These are phyloP conservation scores for Populus nigra DNA, from an alignment of 345 rosid species.

Conservation along the genomic window DNA sequence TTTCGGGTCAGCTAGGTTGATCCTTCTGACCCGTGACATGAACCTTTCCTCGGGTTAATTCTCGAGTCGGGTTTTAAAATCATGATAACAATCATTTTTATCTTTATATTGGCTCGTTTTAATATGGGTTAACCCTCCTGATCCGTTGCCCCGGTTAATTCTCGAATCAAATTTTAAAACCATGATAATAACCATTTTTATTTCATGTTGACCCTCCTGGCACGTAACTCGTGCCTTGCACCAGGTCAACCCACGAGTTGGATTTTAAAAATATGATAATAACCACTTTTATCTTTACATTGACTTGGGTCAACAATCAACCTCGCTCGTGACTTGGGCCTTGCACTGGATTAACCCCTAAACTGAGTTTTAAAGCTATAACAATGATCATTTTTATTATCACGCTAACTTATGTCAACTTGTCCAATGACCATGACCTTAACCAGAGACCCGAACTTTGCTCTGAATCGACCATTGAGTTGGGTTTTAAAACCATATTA, in stretches of 20 bases:
- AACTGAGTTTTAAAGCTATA: too few relatives aligned
- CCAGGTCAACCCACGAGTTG: fast-evolving
- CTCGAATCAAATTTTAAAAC: fast-evolving
- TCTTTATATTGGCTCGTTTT: too few relatives aligned
- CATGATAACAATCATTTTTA: too few relatives aligned
- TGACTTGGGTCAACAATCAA: fast-evolving
- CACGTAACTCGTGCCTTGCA: too few relatives aligned
- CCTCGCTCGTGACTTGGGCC: fast-evolving
- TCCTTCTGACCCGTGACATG: fast-evolving
- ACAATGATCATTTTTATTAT: too few relatives aligned
- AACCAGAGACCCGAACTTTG: fast-evolving
- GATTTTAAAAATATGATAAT: too few relatives aligned
- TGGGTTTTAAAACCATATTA: fast-evolving
- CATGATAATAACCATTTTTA: too few relatives aligned
- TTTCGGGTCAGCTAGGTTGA: too few relatives aligned
- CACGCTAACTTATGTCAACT: fast-evolving
- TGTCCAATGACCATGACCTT: too few relatives aligned
- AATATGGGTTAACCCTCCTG: fast-evolving
- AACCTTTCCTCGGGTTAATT: fast-evolving
- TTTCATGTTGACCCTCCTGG: fast-evolving
- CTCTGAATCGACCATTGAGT: fast-evolving
- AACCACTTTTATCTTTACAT: too few relatives aligned
- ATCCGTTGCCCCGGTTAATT: fast-evolving
- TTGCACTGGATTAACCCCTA: too few relatives aligned
- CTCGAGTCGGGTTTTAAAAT: too few relatives aligned